Base-by-base conservation (phyloP, 2,329 filamentous ascomycete genomes). In the Cladobotryum mycophilum region DNA sequence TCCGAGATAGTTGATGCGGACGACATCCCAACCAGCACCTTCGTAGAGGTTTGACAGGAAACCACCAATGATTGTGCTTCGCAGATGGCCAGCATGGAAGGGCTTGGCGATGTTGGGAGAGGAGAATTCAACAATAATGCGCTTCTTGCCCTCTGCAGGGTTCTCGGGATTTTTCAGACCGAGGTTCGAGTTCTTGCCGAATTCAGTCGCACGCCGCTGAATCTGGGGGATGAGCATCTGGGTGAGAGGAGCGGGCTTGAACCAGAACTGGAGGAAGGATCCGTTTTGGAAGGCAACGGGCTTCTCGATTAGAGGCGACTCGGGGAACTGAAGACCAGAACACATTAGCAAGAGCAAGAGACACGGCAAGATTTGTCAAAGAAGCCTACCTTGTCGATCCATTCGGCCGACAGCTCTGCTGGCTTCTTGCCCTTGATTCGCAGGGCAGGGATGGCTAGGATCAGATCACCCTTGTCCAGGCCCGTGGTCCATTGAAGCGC, bases 71-170 rank as follows among this genome's bases (percentile, higher is more conserved):
- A 90, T 89, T 36, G 86, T 91, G 59, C 82, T 86, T 61, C 87
- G 78, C 60, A 90, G 72, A 67, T 91, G 86, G 12, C 86, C 85
- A 37, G 86, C 86, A 64, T 89, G 86, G 73, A 90, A 90, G 20
- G 86, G 88, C 70, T 92, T 92, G 42, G 88, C 88, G 53, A 93
- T 90, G 66, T 93, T 93, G 46, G 89, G 88, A 7, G 86, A 90
- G 7, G 85, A 89, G 68, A 92, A 93, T 63, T 93, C 88, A 60
- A 93, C 79, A 47, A 93, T 80, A 38, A 82, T 78, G 54, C 77
- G 79, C 75, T 88, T 88, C 60, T 74, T 74, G 55, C 79, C 82
- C 53, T 77, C 73, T 47, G 72, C 76, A 7, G 81, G 76, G 62
- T 88, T 78, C 18, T 74, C 70, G 36, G 79, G 76, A 61, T 89